Base-by-base conservation (phyloP, 1,139 yeast genomes). In the Saccharomyces pastorianus region DNA sequence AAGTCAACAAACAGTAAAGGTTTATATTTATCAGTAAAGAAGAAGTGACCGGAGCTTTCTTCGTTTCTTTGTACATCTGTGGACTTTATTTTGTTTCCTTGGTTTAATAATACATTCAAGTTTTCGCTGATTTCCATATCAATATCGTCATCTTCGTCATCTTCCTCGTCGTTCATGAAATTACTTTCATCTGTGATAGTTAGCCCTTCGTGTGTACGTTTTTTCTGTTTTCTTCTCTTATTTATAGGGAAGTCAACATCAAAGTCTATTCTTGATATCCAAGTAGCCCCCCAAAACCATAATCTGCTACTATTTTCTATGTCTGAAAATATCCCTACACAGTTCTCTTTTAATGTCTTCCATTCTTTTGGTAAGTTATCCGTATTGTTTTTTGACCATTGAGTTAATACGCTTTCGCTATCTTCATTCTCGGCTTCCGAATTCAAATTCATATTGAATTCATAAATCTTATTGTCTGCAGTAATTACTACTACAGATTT, bases 281-380 rank as follows among this genome's bases (percentile, higher is more conserved):
- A 93, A 52, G 81, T 80, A n/a, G 88, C 78, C 2, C 97, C 96
- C 80, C 88, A 90, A 23, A 90, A 70, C 97, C 97, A 91, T 28
- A 86, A 74, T 48, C 79, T 72, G 52, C 78, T 74, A 1, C 73
- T 65, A 48, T 70, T 64, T 2, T 60, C 54, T 6, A 68, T 66
- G 51, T 75, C 78, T 26, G 62, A 64, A 64, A 87, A 88, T 28
- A 87, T 71, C 7, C 96, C 96, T 59, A 82, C 78, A 54, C 96
- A 86, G 63, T 85, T 84, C 59, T 87, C 95, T 31, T 79, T 81
- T 56, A 81, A 74, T 6, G 76, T 71, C 32, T 78, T 69, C 59
- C 87, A 82, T 59, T 83, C 83, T 46, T 74, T 75, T 4, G 98
- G 97, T 59, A 91, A 72, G 54, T 80, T 76, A 55, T 86, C 95